phyloP scores from a whole-genome alignment of 2,329 filamentous ascomycete species.

The Didymella segeticola region DNA sequence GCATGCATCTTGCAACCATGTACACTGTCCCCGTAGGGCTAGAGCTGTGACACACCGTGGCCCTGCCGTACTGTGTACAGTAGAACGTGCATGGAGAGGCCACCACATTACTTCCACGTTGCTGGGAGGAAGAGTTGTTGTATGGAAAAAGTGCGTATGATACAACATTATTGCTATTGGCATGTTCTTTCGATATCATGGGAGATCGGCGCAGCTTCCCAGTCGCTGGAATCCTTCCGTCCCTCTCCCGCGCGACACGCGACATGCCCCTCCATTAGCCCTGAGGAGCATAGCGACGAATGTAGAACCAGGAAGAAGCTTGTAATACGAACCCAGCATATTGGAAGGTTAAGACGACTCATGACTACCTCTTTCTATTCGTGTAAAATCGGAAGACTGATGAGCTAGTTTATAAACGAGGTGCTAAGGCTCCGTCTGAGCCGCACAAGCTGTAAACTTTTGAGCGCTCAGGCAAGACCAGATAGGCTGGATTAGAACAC shows the following conservation, averaged over 20 bases:
- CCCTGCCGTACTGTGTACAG: background rate
- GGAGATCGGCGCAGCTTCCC: slow-evolving; percentile 29
- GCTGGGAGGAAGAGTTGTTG: background rate
- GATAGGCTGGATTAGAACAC: slow-evolving; percentile 17
- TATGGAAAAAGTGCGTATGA: background rate
- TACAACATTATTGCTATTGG: slow-evolving; percentile 21
- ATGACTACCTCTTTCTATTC: slow-evolving; percentile 23
- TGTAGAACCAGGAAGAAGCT: slow-evolving; percentile 20
- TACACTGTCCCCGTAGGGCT: slow-evolving; percentile 4
- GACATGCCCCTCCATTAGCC: slow-evolving; percentile 20
- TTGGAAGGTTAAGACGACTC: slow-evolving; percentile 9
- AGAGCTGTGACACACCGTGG: slow-evolving; percentile 6
- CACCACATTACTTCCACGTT: background rate
- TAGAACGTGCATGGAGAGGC: background rate
- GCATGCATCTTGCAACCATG: slow-evolving; percentile 16
- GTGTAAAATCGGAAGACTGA: slow-evolving; percentile 9
- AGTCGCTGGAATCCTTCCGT: slow-evolving; percentile 19
- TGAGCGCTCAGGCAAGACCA: slow-evolving; percentile 17
- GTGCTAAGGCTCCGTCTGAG: slow-evolving; percentile 7
- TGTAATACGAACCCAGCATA: slow-evolving; percentile 1
- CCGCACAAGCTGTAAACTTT: slow-evolving; percentile 20
- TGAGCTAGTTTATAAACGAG: slow-evolving; percentile 12
- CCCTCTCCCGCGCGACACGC: slow-evolving; percentile 40
- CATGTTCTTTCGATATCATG: slow-evolving; percentile 21
- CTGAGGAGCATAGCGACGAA: slow-evolving; percentile 18